Base-by-base conservation (phyloP, 345 rosid species). In the Clarkia xantiana region DNA sequence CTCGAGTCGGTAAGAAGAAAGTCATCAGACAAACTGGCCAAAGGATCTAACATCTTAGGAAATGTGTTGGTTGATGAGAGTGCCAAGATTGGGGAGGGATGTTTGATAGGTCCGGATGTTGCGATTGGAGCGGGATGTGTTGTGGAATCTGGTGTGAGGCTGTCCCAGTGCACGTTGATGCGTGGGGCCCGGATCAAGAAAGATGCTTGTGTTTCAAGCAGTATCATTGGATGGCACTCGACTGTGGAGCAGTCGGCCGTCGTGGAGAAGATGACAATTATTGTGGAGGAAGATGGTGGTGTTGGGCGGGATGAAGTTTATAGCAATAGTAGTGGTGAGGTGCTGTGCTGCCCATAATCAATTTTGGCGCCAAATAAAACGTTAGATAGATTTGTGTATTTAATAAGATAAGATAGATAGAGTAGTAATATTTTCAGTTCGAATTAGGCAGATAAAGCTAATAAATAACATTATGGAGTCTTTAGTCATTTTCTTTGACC, bases 211-310 rank as follows among this genome's bases (percentile, higher is more conserved):
- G 66, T 91, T 59, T 86, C 96, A n/a, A 75, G 94, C 67, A 91
- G 98, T 53, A 91, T 91, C 57, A 73, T 91, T 0, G 98, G 98
- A 18, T 91, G 98, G 98, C 96, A 91, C 63, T 91, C 94, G 22
- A 91, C 98, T 0, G 79, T 91, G 1, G 98, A 96, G 10, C 93
- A 84, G 47, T 91, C 96, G 98, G 86, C 98, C 0, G 63, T 96
- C 19, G 82, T 91, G 19, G 98, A 91, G 75, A 91, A 91, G 79
- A 81, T 91, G 94, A 91, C 98, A 11, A 91, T 91, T 40, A 81
- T 91, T 0, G 98, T 94, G 6, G 96, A 91, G 76, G 94, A 91
- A 55, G 98, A 86, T 47, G 94, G 86, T 52, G 93, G 86, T 3
- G 63, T n/a, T n/a, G n/a, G n/a, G n/a, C n/a, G 86, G 4, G 98